These are phyloP conservation scores for Malassezia dermatis DNA, from an alignment of 1,284 basidiomycete genomes.

Conservation along the genomic window DNA sequence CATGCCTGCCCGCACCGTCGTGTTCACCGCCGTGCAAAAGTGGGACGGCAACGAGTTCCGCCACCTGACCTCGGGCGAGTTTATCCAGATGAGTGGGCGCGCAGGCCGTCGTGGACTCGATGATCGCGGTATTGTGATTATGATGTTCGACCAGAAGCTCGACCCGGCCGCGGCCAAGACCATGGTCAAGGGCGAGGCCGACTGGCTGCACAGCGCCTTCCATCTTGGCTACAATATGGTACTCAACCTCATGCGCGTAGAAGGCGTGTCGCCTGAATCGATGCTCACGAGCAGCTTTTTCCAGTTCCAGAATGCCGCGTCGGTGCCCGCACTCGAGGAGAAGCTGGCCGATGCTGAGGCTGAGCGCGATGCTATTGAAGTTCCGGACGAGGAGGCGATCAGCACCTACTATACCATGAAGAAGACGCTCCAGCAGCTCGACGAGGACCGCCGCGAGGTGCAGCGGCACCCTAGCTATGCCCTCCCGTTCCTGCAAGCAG, in stretches of 20 bases:
- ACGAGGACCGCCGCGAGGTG: slow-evolving; percentile 73
- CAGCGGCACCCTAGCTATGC: slow-evolving; percentile 89
- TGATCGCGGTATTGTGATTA: slow-evolving; percentile 97
- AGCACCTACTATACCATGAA: slow-evolving; percentile 83
- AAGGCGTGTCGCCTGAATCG: slow-evolving; percentile 94
- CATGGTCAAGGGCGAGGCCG: slow-evolving; percentile 98
- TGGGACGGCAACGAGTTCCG: slow-evolving; percentile 93
- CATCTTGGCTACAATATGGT: slow-evolving; percentile 99
- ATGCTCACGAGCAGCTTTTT: slow-evolving; percentile 97
- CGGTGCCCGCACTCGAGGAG: slow-evolving; percentile 75
- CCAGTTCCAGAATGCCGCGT: slow-evolving; percentile 90
- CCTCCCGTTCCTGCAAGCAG: slow-evolving; percentile 82
- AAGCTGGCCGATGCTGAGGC: slow-evolving; percentile 70
- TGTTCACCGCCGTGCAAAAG: slow-evolving; percentile 89
- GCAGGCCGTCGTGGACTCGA: slow-evolving; percentile 94
- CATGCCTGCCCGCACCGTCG: slow-evolving; percentile 99
- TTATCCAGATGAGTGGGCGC: slow-evolving; percentile 80
- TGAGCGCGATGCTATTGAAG: slow-evolving; percentile 58
- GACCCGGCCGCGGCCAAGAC: slow-evolving; percentile 82
- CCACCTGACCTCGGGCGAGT: slow-evolving; percentile 55
- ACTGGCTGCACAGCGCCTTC: slow-evolving; percentile 93
- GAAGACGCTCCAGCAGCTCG: slow-evolving; percentile 80
- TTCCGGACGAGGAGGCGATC: slow-evolving; percentile 73
- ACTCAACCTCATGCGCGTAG: slow-evolving; percentile 94
- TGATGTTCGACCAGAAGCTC: slow-evolving; percentile 99